These are phyloP conservation scores for Trichosporon sp. DNA, from an alignment of 1,284 basidiomycete species.

Conservation along the genomic window DNA sequence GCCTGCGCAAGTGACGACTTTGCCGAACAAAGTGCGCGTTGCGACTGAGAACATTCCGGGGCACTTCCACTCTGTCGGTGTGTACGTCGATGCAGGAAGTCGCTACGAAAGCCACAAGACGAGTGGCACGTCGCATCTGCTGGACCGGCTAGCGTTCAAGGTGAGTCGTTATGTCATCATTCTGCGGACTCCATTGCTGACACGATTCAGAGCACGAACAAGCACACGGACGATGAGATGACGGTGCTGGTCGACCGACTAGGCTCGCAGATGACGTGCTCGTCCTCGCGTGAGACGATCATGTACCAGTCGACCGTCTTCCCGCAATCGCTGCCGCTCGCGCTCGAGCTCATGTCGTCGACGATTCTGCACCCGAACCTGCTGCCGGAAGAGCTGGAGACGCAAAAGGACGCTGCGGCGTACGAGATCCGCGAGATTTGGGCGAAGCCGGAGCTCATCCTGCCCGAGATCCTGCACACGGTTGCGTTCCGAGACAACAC, in stretches of 20 bases:
- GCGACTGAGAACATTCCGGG: slow-evolving; percentile 86
- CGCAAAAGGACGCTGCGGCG: slow-evolving; percentile 79
- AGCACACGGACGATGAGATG: slow-evolving; percentile 63
- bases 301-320: slow-evolving; percentile 98
- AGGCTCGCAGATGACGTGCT: slow-evolving; percentile 88
- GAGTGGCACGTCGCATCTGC: slow-evolving; percentile 80
- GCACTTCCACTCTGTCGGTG: slow-evolving; percentile 88
- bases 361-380: slow-evolving; percentile 79
- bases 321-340: slow-evolving; percentile 71
- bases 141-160: slow-evolving; percentile 96
- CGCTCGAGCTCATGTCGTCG: slow-evolving; percentile 83
- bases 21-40: slow-evolving; percentile 86
- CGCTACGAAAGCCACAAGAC: slow-evolving; percentile 77
- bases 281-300: slow-evolving; percentile 87
- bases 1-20: slow-evolving; percentile 59
- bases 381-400: slow-evolving; percentile 69
- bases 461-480: slow-evolving; percentile 86
- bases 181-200: not conserved
- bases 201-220: slow-evolving; percentile 49
- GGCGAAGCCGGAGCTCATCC: slow-evolving; percentile 85
- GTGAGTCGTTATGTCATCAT: slow-evolving; percentile 49
- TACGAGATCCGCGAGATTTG: slow-evolving; percentile 88
- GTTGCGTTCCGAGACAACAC: slow-evolving; percentile 75
- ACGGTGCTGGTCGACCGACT: slow-evolving; percentile 72
- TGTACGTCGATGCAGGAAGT: slow-evolving; percentile 90